These are phyloP conservation scores for Malus hybrid DNA, from an alignment of 331 rosid genomes.

Conservation along the genomic window DNA sequence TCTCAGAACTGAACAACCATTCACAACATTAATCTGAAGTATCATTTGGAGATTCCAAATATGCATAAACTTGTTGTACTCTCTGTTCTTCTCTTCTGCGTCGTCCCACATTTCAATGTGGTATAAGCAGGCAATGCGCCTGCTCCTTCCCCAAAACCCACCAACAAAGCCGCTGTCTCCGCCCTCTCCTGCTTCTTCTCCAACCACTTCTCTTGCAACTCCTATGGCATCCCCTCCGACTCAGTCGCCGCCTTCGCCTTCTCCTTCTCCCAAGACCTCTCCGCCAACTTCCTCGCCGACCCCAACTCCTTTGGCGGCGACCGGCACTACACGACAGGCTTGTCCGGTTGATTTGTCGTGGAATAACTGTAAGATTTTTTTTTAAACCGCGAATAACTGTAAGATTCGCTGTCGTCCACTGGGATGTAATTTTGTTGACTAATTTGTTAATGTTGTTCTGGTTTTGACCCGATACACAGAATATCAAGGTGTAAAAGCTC, in stretches of 20 bases:
- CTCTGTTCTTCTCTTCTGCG: slow-evolving; percentile 17
- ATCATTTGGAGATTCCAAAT: slow-evolving; percentile 1
- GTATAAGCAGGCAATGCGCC: slow-evolving; percentile 52
- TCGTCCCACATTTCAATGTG: background rate
- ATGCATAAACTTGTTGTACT: slow-evolving; percentile 28
- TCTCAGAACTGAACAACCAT: background rate
- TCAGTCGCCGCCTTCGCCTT: slow-evolving; percentile 40
- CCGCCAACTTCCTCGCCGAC: slow-evolving; percentile 36
- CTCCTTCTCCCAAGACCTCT: slow-evolving; percentile 32
- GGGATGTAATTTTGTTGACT: background rate
- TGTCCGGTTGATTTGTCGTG: slow-evolving; percentile 18
- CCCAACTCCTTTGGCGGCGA: slow-evolving; percentile 27
- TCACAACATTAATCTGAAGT: background rate
- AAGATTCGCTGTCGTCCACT: background rate
- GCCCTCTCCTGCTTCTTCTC: slow-evolving; percentile 6
- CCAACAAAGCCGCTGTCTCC: slow-evolving; percentile 7
- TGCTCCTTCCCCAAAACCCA: slow-evolving; percentile 51
- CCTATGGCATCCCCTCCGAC: slow-evolving; percentile 31
- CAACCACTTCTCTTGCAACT: slow-evolving; percentile 4
- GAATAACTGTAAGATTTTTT: background rate
- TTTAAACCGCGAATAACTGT: background rate
- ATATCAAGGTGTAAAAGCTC: too few species aligned
- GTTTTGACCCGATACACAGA: too few species aligned
- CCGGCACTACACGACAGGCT: background rate
- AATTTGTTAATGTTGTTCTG: background rate